Percentiles rank a stretch among this genome's conserved stretches.
Evolutionary conservation across 768 basidiomycete species (phyloP).

Genomic region (Agaricus subrufescens): DNA sequence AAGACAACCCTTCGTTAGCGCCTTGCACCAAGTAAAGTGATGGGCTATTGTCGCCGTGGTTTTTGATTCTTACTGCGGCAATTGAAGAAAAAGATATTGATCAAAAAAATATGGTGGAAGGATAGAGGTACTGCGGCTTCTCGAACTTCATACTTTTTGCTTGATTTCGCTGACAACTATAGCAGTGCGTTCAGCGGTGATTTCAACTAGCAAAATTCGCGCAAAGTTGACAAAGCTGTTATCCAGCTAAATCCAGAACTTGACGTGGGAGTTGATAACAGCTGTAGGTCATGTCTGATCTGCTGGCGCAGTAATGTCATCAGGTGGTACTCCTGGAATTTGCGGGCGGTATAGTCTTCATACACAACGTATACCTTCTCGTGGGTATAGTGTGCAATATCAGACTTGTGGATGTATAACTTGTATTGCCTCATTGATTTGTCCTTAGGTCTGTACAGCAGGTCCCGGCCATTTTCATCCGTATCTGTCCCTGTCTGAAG

Average conservation of each 20-base stretch:
- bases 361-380: constrained; percentile 31
- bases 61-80: constrained; percentile 11
- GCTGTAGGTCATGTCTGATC: constrained; percentile 12
- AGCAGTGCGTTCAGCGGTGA: constrained; percentile 21
- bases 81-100: not conserved
- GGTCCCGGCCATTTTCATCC: constrained; percentile 20
- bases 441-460: constrained; percentile 14
- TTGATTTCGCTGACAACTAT: not conserved
- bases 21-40: constrained; percentile 37
- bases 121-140: constrained; percentile 33
- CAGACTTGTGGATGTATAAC: constrained; percentile 15
- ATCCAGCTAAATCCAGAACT: constrained; percentile 28
- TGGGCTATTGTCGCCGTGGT: constrained; percentile 35
- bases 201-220: not conserved
- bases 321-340: constrained; percentile 18
- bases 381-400: constrained; percentile 24
- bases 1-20: constrained; percentile 26
- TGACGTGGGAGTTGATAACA: constrained; percentile 30
- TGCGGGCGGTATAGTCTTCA: constrained; percentile 29
- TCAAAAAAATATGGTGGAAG: constrained; percentile 23
- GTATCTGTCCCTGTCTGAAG: constrained; percentile 25
- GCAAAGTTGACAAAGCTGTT: not conserved
- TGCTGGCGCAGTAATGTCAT: too few relatives aligned
- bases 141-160: constrained; percentile 27
- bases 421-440: constrained; percentile 7